Evolutionary conservation across 2,329 filamentous ascomycete species (phyloP).

Genomic region (Sclerotinia nivalis): DNA sequence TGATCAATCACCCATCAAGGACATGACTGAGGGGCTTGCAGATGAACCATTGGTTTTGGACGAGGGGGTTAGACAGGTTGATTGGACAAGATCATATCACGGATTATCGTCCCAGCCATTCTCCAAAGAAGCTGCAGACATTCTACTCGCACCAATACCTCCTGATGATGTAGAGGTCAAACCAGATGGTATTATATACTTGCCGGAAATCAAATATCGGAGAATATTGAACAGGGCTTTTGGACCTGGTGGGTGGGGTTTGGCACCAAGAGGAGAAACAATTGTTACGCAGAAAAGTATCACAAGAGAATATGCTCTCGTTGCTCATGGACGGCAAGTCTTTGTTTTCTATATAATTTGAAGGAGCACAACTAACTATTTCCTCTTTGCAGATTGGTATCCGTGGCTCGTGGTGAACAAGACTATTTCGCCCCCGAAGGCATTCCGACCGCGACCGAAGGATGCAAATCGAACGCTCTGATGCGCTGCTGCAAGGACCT

Average conservation of each 20-base stretch:
- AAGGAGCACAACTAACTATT: slow-evolving; percentile 25
- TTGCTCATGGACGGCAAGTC: slow-evolving; percentile 80
- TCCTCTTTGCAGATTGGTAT: slow-evolving; percentile 67
- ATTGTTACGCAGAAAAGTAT: slow-evolving; percentile 57
- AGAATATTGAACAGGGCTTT: slow-evolving; percentile 88
- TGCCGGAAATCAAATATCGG: slow-evolving; percentile 98
- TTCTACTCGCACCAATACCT: slow-evolving; percentile 63
- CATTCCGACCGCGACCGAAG: slow-evolving; percentile 92
- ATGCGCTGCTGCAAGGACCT: slow-evolving; percentile 99
- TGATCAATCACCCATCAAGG: slow-evolving; percentile 40
- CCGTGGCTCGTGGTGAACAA: slow-evolving; percentile 91
- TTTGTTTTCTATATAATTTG: background rate
- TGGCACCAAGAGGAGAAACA: slow-evolving; percentile 83
- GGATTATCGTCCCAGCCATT: slow-evolving; percentile 66
- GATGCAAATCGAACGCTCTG: slow-evolving; percentile 95
- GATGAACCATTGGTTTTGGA: slow-evolving; percentile 51
- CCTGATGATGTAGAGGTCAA: slow-evolving; percentile 90
- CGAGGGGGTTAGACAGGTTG: slow-evolving; percentile 56
- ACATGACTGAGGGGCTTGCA: slow-evolving; percentile 52
- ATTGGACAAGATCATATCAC: slow-evolving; percentile 73
- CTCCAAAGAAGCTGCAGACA: slow-evolving; percentile 61
- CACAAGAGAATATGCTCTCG: slow-evolving; percentile 89
- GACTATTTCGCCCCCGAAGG: slow-evolving; percentile 87
- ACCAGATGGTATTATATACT: slow-evolving; percentile 92
- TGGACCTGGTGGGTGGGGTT: slow-evolving; percentile 92